Conservation (phyloP, 1,139 yeast genomes). For the Dujonia santamariae region DNA sequence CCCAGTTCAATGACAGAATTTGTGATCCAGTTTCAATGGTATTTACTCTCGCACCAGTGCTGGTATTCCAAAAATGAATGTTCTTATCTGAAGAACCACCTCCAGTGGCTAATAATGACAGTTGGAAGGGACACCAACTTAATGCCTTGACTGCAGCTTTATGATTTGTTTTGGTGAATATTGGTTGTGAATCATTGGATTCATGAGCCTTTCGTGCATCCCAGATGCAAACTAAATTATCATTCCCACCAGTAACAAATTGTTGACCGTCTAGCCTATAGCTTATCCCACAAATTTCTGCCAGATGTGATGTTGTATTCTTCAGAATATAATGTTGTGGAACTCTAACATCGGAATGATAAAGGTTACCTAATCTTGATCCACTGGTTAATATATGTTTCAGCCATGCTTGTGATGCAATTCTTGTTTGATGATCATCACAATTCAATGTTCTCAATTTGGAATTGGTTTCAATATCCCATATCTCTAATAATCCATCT, state of each 20-base stretch:
- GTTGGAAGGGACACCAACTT: slow-evolving; percentile 92
- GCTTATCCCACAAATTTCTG: slow-evolving; percentile 91
- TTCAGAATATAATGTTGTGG: slow-evolving; percentile 70
- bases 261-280: slow-evolving; percentile 85
- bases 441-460: slow-evolving; percentile 78
- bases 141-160: slow-evolving; percentile 95
- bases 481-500: slow-evolving; percentile 83
- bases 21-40: slow-evolving; percentile 92
- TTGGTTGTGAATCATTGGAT: slow-evolving; percentile 46
- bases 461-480: slow-evolving; percentile 84
- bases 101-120: slow-evolving; percentile 84
- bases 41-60: slow-evolving; percentile 84
- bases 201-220: slow-evolving; percentile 66
- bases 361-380: slow-evolving; percentile 75
- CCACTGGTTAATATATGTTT: slow-evolving; percentile 82
- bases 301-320: slow-evolving; percentile 56
- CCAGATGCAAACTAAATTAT: slow-evolving; percentile 92
- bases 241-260: slow-evolving; percentile 92
- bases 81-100: slow-evolving; percentile 92
- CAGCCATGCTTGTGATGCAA: slow-evolving; percentile 86
- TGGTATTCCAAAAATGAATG: slow-evolving; percentile 94
- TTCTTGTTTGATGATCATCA: slow-evolving; percentile 61
- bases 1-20: slow-evolving; percentile 92
- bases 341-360: slow-evolving; percentile 90
- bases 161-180: slow-evolving; percentile 75